These are phyloP conservation scores for Pezicula radicicola DNA, from an alignment of 2,329 filamentous ascomycete species.

Conservation along the genomic window DNA sequence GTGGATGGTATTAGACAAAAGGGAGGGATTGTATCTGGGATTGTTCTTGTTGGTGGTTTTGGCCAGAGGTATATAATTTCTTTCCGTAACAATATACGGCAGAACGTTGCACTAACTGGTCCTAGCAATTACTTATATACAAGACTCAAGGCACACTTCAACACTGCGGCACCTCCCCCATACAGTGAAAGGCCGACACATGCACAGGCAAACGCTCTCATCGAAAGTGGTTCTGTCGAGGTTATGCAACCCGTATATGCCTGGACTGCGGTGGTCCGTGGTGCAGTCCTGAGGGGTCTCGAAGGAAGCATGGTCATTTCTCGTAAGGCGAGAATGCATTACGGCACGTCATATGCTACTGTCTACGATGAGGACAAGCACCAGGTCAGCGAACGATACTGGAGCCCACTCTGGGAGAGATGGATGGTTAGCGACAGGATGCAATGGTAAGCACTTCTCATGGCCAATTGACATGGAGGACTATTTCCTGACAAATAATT, in stretches of 20 bases:
- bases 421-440: slow-evolving; percentile 84
- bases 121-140: slow-evolving; percentile 67
- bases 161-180: slow-evolving; percentile 43
- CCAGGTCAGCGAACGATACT: slow-evolving; percentile 70
- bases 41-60: slow-evolving; percentile 79
- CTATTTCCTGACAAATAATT: slow-evolving; percentile 5
- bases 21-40: slow-evolving; percentile 65
- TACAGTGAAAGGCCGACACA: slow-evolving; percentile 72
- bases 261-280: slow-evolving; percentile 77
- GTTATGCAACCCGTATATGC: slow-evolving; percentile 81
- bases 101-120: neutral
- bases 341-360: slow-evolving; percentile 78
- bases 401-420: slow-evolving; percentile 75
- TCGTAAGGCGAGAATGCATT: slow-evolving; percentile 66
- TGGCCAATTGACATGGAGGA: neutral
- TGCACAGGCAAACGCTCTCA: slow-evolving; percentile 43
- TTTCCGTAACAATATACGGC: neutral
- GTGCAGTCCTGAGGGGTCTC: slow-evolving; percentile 70
- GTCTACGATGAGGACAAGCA: slow-evolving; percentile 77
- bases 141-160: slow-evolving; percentile 67
- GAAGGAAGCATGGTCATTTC: slow-evolving; percentile 79
- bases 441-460: slow-evolving; percentile 70
- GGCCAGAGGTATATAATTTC: slow-evolving; percentile 52
- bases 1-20: slow-evolving; percentile 60
- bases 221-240: slow-evolving; percentile 60